A percentile compares a stretch with the other conserved stretches of the same genome.
These are phyloP conservation scores for Rutstroemia sydowiana DNA, from an alignment of 2,329 filamentous ascomycete genomes.

Conservation along the genomic window DNA sequence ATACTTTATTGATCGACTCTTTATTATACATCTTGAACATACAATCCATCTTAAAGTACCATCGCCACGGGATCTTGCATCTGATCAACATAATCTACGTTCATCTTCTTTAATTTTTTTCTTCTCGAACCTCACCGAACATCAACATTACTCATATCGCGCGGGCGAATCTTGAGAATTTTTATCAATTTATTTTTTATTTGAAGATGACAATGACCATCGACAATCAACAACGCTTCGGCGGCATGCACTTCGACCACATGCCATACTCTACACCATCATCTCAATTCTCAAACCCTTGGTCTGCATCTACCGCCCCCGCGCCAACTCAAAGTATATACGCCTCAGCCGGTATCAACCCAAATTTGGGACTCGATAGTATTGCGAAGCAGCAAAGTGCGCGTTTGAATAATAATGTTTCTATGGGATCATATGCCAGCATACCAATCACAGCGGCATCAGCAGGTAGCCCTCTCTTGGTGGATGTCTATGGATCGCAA, in stretches of 20 bases:
- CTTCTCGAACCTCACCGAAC: background rate
- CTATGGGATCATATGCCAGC: conserved; percentile 63
- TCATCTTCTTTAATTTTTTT: conserved; percentile 15
- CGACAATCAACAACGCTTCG: conserved; percentile 81
- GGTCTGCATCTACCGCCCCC: conserved; percentile 56
- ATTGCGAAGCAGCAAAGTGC: conserved; percentile 50
- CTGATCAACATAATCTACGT: conserved; percentile 23
- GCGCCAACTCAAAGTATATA: conserved; percentile 51
- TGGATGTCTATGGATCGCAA: conserved; percentile 48
- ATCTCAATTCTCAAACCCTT: conserved; percentile 86
- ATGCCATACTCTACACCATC: conserved; percentile 47
- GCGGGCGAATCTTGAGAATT: conserved; percentile 5
- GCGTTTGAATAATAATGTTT: conserved; percentile 48
- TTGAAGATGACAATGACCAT: conserved; percentile 83
- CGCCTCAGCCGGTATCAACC: conserved; percentile 47
- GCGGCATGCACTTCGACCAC: conserved; percentile 68
- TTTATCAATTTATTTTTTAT: conserved; percentile 10
- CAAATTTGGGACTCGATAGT: conserved; percentile 49
- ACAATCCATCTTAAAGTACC: background rate
- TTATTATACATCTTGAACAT: conserved; percentile 16
- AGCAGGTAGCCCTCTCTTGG: conserved; percentile 59
- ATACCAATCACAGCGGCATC: conserved; percentile 68
- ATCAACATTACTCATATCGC: background rate
- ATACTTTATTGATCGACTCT: conserved; percentile 20
- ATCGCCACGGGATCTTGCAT: conserved; percentile 28